These are phyloP conservation scores for Colletotrichum cuscutae DNA, from an alignment of 2,329 filamentous ascomycete genomes.

Conservation along the genomic window DNA sequence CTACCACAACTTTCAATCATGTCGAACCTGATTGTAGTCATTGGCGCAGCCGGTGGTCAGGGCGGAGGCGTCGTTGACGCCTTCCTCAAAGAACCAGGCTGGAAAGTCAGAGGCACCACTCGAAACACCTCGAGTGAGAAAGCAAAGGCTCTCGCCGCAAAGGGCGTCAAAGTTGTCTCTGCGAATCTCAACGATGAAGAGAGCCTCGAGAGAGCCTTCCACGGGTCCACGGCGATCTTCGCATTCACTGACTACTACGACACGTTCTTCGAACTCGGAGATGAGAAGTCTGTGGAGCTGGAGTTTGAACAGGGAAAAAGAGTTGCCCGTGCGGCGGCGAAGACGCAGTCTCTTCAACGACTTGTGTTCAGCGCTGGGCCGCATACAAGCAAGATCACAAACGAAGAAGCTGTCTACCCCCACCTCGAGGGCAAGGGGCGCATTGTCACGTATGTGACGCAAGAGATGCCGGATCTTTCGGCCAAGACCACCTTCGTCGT, in stretches of 20 bases:
- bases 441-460: too few relatives aligned
- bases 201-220: conserved; percentile 52
- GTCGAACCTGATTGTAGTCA: not conserved
- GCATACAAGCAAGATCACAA: too few relatives aligned
- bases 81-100: conserved; percentile 41
- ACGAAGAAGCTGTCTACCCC: too few relatives aligned
- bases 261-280: not conserved
- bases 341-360: too few relatives aligned
- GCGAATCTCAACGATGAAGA: conserved; percentile 53
- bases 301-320: too few relatives aligned
- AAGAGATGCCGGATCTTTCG: too few relatives aligned
- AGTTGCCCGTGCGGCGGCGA: too few relatives aligned
- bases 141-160: conserved; percentile 39
- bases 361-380: too few relatives aligned
- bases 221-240: not conserved
- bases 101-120: conserved; percentile 43
- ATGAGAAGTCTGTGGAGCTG: too few relatives aligned
- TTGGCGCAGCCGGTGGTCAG: conserved; percentile 29
- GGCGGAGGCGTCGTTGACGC: conserved; percentile 44
- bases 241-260: conserved; percentile 15
- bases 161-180: conserved; percentile 44
- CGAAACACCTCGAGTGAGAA: conserved; percentile 41
- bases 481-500: too few relatives aligned
- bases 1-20: not conserved
- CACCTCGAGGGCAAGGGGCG: too few relatives aligned